phyloP scores from a whole-genome alignment of 768 basidiomycete genomes.

The Boletus fagicola region DNA sequence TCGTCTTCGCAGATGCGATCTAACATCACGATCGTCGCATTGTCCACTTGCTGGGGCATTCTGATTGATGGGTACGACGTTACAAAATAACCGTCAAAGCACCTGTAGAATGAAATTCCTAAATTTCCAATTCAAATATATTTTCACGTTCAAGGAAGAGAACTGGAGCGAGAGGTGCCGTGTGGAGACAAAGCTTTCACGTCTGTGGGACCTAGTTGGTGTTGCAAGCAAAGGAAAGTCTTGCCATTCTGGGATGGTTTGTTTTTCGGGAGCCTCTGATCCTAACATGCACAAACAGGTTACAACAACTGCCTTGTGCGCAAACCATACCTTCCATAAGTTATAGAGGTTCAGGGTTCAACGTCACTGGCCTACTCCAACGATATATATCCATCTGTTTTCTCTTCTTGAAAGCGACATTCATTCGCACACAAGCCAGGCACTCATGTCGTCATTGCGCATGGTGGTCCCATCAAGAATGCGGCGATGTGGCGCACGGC shows the following conservation, averaged over 20 bases:
- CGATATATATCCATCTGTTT: background rate
- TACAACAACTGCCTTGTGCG: constrained; percentile 4
- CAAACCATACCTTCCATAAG: background rate
- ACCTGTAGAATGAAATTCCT: background rate
- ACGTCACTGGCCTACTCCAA: background rate
- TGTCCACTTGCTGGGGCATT: constrained; percentile 52
- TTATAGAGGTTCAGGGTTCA: background rate
- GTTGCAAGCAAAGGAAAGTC: constrained; percentile 2
- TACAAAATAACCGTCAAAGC: background rate
- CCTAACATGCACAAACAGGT: constrained; percentile 29
- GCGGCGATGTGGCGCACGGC: constrained; percentile 22
- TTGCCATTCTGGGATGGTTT: constrained; percentile 17
- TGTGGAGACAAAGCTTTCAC: background rate
- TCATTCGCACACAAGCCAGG: constrained; percentile 3
- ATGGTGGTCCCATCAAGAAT: constrained; percentile 13
- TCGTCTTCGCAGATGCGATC: constrained; percentile 38
- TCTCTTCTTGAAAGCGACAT: background rate
- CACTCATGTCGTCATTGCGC: constrained; percentile 19
- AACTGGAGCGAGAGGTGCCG: background rate
- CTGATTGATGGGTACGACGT: constrained; percentile 1
- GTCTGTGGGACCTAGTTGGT: background rate
- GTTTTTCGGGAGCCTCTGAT: constrained; percentile 28
- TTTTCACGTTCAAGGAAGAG: constrained; percentile 1
- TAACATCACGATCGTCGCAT: constrained; percentile 45
- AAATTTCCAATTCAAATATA: background rate